phyloP scores from a whole-genome alignment of 2,329 filamentous ascomycete genomes.

The Gremmenia infestans region DNA sequence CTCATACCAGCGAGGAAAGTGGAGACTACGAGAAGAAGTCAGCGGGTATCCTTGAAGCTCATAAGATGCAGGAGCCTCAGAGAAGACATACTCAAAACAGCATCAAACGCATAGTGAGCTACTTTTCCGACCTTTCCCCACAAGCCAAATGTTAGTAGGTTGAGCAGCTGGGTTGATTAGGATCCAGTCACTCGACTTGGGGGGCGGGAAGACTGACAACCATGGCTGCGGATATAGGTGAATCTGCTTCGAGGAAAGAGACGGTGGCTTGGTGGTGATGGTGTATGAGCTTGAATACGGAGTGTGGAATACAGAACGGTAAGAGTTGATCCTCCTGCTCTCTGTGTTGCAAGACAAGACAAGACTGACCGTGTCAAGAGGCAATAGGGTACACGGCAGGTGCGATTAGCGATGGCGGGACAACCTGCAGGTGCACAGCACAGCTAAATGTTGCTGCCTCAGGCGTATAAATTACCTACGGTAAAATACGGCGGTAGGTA shows the following conservation, averaged over 20 bases:
- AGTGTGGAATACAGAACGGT: not conserved
- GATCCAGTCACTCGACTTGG: slow-evolving; percentile 36
- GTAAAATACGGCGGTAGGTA: too few species aligned
- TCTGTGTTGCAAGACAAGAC: not conserved
- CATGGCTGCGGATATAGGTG: slow-evolving; percentile 30
- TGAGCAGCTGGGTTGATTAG: slow-evolving; percentile 50
- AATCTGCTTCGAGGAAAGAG: not conserved
- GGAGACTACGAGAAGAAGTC: slow-evolving; percentile 61
- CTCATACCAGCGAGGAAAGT: slow-evolving; percentile 96
- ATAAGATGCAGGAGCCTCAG: slow-evolving; percentile 1
- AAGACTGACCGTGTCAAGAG: too few species aligned
- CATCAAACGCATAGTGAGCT: slow-evolving; percentile 94
- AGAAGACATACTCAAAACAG: slow-evolving; percentile 70
- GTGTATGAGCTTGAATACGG: not conserved
- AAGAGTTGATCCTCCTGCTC: not conserved
- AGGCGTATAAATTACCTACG: too few species aligned
- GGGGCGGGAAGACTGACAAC: slow-evolving; percentile 32
- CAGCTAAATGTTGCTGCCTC: too few species aligned
- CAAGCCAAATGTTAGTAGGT: slow-evolving; percentile 64
- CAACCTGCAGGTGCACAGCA: not conserved
- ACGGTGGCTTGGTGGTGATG: not conserved
- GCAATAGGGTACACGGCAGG: too few species aligned
- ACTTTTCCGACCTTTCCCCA: slow-evolving; percentile 83
- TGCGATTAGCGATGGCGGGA: not conserved
- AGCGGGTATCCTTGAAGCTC: slow-evolving; percentile 11